Evolutionary conservation across 768 basidiomycete genomes (phyloP).

Genomic region (Sarcomyxa edulis): DNA sequence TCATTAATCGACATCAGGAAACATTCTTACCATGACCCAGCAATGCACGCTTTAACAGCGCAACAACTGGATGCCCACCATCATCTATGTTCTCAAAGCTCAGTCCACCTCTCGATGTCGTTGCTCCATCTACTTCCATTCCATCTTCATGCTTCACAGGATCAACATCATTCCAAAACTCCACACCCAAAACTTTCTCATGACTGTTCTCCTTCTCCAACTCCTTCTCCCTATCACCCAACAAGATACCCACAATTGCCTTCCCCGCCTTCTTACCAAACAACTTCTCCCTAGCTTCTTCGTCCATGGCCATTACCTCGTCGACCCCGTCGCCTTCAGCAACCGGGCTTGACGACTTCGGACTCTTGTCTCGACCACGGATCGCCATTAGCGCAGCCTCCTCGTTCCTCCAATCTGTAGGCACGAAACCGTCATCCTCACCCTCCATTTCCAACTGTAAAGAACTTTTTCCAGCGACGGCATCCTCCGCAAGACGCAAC

Average conservation of each 20-base stretch:
- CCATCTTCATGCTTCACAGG: too few species aligned
- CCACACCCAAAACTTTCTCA: conserved; percentile 21
- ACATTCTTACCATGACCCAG: too few species aligned
- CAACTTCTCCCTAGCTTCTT: conserved; percentile 28
- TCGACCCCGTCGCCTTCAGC: conserved; percentile 10
- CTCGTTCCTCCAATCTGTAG: conserved; percentile 30
- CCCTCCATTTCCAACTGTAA: conserved; percentile 23
- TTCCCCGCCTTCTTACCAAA: conserved; percentile 37
- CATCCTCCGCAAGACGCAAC: conserved; percentile 40
- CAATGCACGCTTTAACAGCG: conserved; percentile 27
- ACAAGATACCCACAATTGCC: conserved; percentile 39
- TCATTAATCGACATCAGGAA: too few species aligned
- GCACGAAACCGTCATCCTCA: too few species aligned
- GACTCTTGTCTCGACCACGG: too few species aligned
- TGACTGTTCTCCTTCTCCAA: conserved; percentile 17
- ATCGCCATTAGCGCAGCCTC: conserved; percentile 34
- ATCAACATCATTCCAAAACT: conserved; percentile 23
- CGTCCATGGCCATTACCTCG: conserved; percentile 21
- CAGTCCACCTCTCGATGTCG: too few species aligned
- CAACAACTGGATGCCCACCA: conserved; percentile 10
- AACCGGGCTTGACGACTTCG: conserved; percentile 15
- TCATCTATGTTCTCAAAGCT: too few species aligned
- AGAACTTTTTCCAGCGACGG: conserved; percentile 23
- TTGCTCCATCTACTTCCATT: too few species aligned
- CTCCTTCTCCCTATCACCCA: conserved; percentile 28